Evolutionary conservation across 805 yeast species (phyloP).

Genomic region (Metschnikowia borealis): DNA sequence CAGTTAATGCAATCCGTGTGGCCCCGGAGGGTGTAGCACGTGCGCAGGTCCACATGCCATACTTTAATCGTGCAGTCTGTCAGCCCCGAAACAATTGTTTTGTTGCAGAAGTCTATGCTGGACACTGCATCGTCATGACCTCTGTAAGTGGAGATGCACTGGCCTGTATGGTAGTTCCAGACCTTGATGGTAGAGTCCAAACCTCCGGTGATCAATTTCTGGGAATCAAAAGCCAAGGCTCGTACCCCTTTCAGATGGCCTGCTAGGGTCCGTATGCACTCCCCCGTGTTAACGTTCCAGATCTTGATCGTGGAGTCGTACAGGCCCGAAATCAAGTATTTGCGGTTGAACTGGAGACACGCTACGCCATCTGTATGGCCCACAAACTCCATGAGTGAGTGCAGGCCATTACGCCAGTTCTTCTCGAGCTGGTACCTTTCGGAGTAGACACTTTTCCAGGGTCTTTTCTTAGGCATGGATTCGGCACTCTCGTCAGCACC

Average conservation of each 20-base stretch:
- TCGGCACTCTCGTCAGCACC: background rate
- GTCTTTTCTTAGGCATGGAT: conserved; percentile 41
- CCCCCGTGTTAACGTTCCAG: conserved; percentile 87
- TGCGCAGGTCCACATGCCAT: conserved; percentile 93
- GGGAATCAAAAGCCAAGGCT: conserved; percentile 79
- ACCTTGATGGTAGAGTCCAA: conserved; percentile 87
- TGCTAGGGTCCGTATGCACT: conserved; percentile 65
- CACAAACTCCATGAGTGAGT: conserved; percentile 55
- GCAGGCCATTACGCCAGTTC: conserved; percentile 89
- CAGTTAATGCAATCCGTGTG: conserved; percentile 90
- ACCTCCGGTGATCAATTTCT: conserved; percentile 88
- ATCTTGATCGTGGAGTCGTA: conserved; percentile 86
- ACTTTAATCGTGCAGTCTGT: conserved; percentile 91
- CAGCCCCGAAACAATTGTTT: conserved; percentile 86
- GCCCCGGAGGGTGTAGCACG: conserved; percentile 89
- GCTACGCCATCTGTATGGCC: conserved; percentile 91
- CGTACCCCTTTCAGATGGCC: conserved; percentile 92
- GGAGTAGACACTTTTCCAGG: conserved; percentile 93
- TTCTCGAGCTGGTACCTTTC: conserved; percentile 89
- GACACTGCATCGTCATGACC: conserved; percentile 88
- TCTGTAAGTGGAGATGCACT: conserved; percentile 87
- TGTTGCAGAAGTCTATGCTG: conserved; percentile 74
- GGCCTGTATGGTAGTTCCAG: conserved; percentile 95
- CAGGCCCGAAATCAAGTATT: conserved; percentile 81
- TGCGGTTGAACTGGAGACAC: conserved; percentile 77